Base-by-base conservation (phyloP, 73 alveolate genomes). In the Halteria grandinella region DNA sequence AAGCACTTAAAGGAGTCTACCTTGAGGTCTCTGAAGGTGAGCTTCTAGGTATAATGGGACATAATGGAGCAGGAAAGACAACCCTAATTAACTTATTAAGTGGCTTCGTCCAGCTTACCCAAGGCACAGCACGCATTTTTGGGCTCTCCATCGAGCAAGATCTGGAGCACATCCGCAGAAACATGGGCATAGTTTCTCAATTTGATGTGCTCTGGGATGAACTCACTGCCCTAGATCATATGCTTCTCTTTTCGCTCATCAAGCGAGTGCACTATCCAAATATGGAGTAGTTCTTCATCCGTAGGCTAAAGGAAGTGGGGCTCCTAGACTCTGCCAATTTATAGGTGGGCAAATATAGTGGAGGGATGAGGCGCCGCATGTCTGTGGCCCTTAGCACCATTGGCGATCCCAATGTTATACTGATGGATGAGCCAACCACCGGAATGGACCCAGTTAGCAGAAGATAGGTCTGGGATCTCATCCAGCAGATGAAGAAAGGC, bases 41-140 rank as follows among this genome's bases (percentile, higher is more conserved):
- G 69, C 32, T 85, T 45, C 71, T 84, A 47, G 72, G 84, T 11
- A 73, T 89, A 50, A 79, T 89, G 44, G 96, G 96, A 25, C 91
- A 89, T 52, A 89, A 89, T 54, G 96, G 96, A 18, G 93, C 96
- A 11, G 96, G 96, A 5, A 89, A 89, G 75, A 84, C 91, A 20
- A 89, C 96, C 11, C 57, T 89, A 39, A 64, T 89, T 24, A 89
- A 74, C 49, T 58, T 89, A 62, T 77, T 89, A 29, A 83, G 93
- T 41, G 96, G 96, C 10, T 23, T 48, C 5, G 78, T 57, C 12
- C 64, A 71, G 10, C 82, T 88, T 0, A 79, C 78, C 49, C 24
- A 55, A 5, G 96, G 90, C n/a, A 84, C 64, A 37, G 76, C 76
- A 5, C 47, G 47, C 20, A 41, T 79, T 6, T 28, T 45, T 15